Base-by-base conservation (phyloP, 352 stramenopile species). In the Aphanomyces invadans region DNA sequence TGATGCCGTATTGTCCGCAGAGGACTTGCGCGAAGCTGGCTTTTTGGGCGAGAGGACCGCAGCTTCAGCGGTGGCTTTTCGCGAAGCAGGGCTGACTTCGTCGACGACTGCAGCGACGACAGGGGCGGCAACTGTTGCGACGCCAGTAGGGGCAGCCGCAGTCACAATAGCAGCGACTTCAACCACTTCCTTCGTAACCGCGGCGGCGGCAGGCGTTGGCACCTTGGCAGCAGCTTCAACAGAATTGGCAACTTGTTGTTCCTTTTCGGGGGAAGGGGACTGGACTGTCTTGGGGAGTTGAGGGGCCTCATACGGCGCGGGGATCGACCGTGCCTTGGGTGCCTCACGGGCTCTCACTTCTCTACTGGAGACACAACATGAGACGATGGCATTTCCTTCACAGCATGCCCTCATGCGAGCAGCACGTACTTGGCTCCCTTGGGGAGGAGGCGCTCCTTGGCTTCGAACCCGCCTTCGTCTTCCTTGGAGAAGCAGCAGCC, bases 401-500 rank as follows among this genome's bases (percentile, higher is more conserved):
- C n/a, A n/a, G n/a, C n/a, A n/a, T n/a, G n/a, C n/a, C n/a, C n/a
- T n/a, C n/a, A n/a, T 42, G 21, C 2, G 32, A n/a, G 23, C 21
- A 57, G 25, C 21, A n/a, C 29, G 7, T 38, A 67, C 60, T 46
- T 60, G 49, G 28, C 4, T 28, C 28, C 60, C 29, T 67, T 67
- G 31, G 60, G 60, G 28, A 67, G 38, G 45, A 67, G 60, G 21
- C 57, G 48, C 28, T 67, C 60, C 32, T 67, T 67, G 49, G 60
- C 60, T 21, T 67, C 60, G 33, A 45, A 67, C 11, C 42, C 45
- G 17, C n/a, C 46, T 29, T 67, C 60, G 45, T 67, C 60, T 60
- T 67, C 60, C 33, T 42, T 57, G 17, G 60, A 67, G 45, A 67
- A 67, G 60, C 60, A 67, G 60, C 60, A 67, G 32, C 60, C 60